Evolutionary conservation across 768 basidiomycete genomes (phyloP), one percentile per base, ranked within the genome.

Genomic region (Tulasnella sp.): DNA sequence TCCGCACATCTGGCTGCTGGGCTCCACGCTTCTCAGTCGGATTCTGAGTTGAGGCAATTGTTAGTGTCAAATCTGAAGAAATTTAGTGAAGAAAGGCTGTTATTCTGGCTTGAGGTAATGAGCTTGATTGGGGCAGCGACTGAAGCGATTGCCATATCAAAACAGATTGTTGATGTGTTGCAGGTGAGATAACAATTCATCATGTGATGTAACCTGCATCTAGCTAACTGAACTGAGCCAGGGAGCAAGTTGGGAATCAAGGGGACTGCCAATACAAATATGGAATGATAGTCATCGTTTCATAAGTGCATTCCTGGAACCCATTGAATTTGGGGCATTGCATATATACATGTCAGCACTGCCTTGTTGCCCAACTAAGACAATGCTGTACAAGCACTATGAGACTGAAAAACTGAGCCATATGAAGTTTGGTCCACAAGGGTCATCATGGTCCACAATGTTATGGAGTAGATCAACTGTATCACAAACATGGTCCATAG

Each of bases 261-360:
- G 7, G 3, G 13, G 3, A 16, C 23, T 7, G 23, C 48, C 23
- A 15, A 51, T 7, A 1, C 3, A 3, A 15, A 15, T 51, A 1
- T 51, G 48, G 48, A 51, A 7, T 23, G 48, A 51, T 23, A 51
- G 3, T 7, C 48, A 51, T 51, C 48, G 48, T 7, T 51, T 51
- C 48, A 23, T 51, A 23, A 51, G 13, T 23, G 7, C 48, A 23
- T 51, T 51, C 48, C 48, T 51, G 7, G 69, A 4, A 32, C 32
- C 69, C 13, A 70, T 70, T 18, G 26, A 15, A 18, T 40, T 15
- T 70, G 69, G 69, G 15, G 15, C 69, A 26, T 26, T 15, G 6
- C 69, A 70, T 18, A 70, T 70, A 70, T 70, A 70, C n/a, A 26
- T 18, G 13, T 70, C 69, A 32, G 69, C 69, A 32, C 69, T 70